Base-by-base conservation (phyloP, 2,329 filamentous ascomycete genomes). In the Gnomoniopsis sp. region DNA sequence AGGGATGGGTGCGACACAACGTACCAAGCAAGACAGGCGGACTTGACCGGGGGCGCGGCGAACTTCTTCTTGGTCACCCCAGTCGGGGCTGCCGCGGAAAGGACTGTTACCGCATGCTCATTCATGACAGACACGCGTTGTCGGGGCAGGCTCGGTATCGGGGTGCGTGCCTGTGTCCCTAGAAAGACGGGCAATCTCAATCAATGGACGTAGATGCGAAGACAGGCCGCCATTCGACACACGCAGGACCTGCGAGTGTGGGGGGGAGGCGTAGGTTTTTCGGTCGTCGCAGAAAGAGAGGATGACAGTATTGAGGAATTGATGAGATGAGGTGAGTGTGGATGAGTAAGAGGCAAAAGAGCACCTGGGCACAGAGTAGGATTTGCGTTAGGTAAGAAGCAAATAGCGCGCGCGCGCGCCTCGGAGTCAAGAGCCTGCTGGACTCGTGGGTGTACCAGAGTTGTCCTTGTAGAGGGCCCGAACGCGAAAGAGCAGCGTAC, bases 21-120 rank as follows among this genome's bases (percentile, higher is more conserved):
- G 60, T 74, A 80, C 78, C 78, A 81, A 55, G 77, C 74, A 58
- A 81, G 71, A 63, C 79, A 81, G 22, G 79, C 79, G 53, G 78
- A 71, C 66, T 81, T 81, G 30, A 80, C 78, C 1, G 79, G 79
- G 51, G 78, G 79, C 30, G 72, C 71, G 48, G 75, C 74, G 64
- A 77, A 77, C 66, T 77, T 77, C 70, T 74, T 75, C 62, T 62
- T 64, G 26, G 62, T 55, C 50, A 58, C 64, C 47, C 63, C 60
- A 50, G 55, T 33, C 47, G 59, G 21, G 14, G 36, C 49, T 10
- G 50, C 44, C 22, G 33, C 36, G 30, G 55, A 23, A 21, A 34
- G n/a, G 33, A 47, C 46, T 15, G 63, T 49, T 22, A 46, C 52
- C 47, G 55, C 53, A 47, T 49, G 60, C 49, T 65, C 65, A 43